Conservation (phyloP, 345 rosid species). For the Murraya koenigii region DNA sequence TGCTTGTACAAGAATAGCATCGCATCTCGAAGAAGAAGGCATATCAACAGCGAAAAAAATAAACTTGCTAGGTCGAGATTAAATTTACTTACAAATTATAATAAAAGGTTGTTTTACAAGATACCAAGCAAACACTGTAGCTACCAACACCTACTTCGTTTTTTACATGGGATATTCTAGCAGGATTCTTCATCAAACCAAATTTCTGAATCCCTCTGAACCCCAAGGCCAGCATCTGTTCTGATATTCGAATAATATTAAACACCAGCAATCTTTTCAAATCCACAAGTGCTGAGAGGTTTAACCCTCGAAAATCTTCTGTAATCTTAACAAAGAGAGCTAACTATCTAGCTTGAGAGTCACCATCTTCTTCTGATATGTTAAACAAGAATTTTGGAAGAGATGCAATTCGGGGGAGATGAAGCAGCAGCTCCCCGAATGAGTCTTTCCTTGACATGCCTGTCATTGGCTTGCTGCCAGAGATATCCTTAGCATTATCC, state of each 20-base stretch:
- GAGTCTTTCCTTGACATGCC: conserved; percentile 96
- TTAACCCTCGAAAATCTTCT: conserved; percentile 1
- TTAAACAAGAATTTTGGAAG: conserved; percentile 89
- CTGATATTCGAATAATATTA: conserved; percentile 5
- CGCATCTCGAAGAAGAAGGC: too few relatives aligned
- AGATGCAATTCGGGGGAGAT: conserved; percentile 88
- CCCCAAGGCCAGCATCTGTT: conserved; percentile 13
- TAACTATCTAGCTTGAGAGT: conserved; percentile 46
- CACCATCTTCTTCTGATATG: conserved; percentile 86
- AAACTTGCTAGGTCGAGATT: too few relatives aligned
- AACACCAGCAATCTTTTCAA: conserved; percentile 12
- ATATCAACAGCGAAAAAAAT: too few relatives aligned
- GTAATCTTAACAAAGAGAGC: conserved; percentile 4
- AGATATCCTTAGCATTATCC: conserved; percentile 37
- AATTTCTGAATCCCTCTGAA: conserved; percentile 53
- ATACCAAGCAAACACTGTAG: not conserved
- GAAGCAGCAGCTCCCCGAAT: conserved; percentile 72
- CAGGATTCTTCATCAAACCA: conserved; percentile 61
- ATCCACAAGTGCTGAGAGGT: conserved; percentile 6
- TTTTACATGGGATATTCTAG: conserved; percentile 31
- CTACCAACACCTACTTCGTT: not conserved
- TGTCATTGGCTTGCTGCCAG: conserved; percentile 48
- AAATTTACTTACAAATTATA: too few relatives aligned
- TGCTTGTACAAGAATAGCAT: too few relatives aligned
- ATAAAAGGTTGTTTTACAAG: not conserved